Base-by-base conservation (phyloP, 1,139 yeast genomes). In the Magnusiomyces paraingens region DNA sequence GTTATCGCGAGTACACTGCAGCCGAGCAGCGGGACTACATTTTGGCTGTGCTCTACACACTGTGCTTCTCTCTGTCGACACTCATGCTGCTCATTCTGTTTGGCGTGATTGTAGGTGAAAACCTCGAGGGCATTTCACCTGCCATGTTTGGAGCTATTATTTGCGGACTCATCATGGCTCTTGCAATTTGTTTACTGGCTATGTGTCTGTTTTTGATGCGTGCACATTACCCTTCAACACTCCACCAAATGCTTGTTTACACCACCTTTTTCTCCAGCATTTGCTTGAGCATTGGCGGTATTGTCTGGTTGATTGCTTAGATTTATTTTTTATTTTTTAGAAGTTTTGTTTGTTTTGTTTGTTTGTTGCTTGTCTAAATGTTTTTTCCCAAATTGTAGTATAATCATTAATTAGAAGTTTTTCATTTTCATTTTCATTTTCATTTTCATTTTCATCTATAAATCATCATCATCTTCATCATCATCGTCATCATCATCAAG, bases 81-180 rank as follows among this genome's bases (percentile, higher is more conserved):
- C 62, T 80, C 3, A 71, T 75, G n/a, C 70, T 78, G 1, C 77
- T 78, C 3, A 69, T 79, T 29, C 71, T 80, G 1, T 64, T 78
- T 26, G 80, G 81, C 1, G 74, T 77, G 36, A 69, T 78, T 8
- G 60, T 72, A 8, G 67, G 73, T 17, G 73, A 65, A 39, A 76
- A 60, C 61, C 65, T 57, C 64, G 58, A 49, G 42, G 59, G 55
- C 36, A 57, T 61, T 20, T 62, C 64, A 10, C 17, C 49, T 1
- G 48, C 45, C 22, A 65, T 59, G 47, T 57, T 55, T 57, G 63
- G 51, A 41, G 65, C 58, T 54, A 63, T 58, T 53, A 59, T 59
- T 42, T 49, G 57, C 49, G 72, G 77, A 10, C 57, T 73, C 55
- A 42, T 75, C 2, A 54, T 75, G 35, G 70, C 77, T 11, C 62